Evolutionary conservation across 345 rosid species (phyloP), one percentile per base, ranked within the genome.

Genomic region (Camelina neglecta): DNA sequence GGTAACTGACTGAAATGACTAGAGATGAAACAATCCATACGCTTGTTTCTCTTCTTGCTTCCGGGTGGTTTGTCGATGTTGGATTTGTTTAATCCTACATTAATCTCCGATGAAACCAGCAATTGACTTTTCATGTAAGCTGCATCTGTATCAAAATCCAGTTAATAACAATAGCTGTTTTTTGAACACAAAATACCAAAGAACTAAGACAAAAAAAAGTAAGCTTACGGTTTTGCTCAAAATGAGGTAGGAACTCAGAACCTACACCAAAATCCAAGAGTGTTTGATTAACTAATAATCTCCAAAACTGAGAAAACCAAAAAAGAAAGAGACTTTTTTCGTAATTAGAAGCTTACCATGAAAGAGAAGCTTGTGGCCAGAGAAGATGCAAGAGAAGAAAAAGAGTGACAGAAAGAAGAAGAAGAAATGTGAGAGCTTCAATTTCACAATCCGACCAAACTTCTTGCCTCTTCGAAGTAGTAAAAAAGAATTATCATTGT

Each of bases 401-500:
- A 83, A 83, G 29, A 90, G 57, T 2, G 80, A 75, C 2, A 80
- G 69, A 38, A 88, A 82, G 74, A 90, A 72, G 54, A 85, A 65
- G 60, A 85, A 60, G 69, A 82, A 85, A 36, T 70, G 81, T 71
- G 79, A 75, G 42, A 82, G 82, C 54, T 85, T 86, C 53, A 79
- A 71, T 68, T 83, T 86, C 63, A 73, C 61, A 36, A 82, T 62
- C 76, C 92, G 85, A 75, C 86, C 85, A 56, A 83, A 66, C 83
- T 87, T 86, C 69, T 81, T 83, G 24, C 93, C 96, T 35, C 87
- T 84, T 35, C 89, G 88, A 64, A 60, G 83, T 35, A 75, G 58
- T 11, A 81, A 82, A 59, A 55, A 53, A 15, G 71, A 75, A 36
- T 73, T 75, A 35, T 79, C 86, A 63, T 33, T 73, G 12, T 80